Evolutionary conservation across 176 grass and related monocot species (phyloP), one percentile per base, ranked within the genome.

Genomic region (Zoysia japonica): DNA sequence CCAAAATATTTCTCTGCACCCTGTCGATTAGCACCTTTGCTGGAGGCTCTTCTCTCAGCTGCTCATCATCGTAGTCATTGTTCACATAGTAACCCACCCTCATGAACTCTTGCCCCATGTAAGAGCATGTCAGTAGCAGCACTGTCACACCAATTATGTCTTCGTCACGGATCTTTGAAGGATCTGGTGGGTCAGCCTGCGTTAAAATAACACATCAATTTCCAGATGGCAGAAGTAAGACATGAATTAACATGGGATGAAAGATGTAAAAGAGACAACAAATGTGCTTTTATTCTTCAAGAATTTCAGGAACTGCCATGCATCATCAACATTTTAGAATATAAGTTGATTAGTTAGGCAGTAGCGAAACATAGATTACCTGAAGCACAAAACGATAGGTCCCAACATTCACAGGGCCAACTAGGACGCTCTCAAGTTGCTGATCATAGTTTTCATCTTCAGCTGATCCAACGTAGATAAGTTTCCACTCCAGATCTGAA

Each of bases 401-500:
- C 56, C 96, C 96, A 74, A 93, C 92, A 76, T 95, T 99, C 75
- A 99, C 92, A 13, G 96, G 96, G 45, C 92, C 96, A 85, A 99
- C 96, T 84, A 99, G 86, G 17, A 95, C 96, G 3, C 96, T 99
- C 67, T 99, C 96, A 77, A 99, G 88, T 55, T 93, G 89, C 61
- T 99, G 96, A 68, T 99, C 96, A 46, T 95, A 99, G 65, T 89
- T 95, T 75, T 99, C 96, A 40, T 99, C 96, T 89, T 99, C 96
- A 49, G 96, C 96, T 38, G 96, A 99, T 79, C 96, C 96, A 65
- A 99, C 96, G 67, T 99, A 99, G 67, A 85, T 89, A 54, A 99
- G 92, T 70, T 99, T 99, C 96, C 96, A 99, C n/a, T 94, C 92
- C 68, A 94, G 75, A 84, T 94, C 92, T 94, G 45, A 71, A 75